phyloP scores from a whole-genome alignment of 2,329 filamentous ascomycete species.

The Curvularia eragrostidis region DNA sequence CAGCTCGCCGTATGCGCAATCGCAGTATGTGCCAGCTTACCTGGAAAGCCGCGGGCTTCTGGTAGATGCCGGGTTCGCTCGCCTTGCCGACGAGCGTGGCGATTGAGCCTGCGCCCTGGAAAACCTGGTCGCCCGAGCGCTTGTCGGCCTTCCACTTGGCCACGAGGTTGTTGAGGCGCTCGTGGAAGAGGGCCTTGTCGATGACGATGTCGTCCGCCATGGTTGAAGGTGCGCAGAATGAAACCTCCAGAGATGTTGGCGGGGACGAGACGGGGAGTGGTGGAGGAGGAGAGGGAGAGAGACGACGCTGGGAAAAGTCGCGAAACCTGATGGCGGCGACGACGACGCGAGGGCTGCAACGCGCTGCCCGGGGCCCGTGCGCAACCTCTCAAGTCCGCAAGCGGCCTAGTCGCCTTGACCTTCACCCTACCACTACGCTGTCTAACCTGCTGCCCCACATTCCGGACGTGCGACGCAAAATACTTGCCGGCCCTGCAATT shows the following conservation, averaged over 20 bases:
- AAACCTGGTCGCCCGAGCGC: slow-evolving; percentile 82
- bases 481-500: not conserved
- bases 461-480: not conserved
- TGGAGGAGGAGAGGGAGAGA: slow-evolving; percentile 22
- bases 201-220: slow-evolving; percentile 84
- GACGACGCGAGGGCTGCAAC: slow-evolving; percentile 30
- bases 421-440: not conserved
- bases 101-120: slow-evolving; percentile 85
- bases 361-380: slow-evolving; percentile 22
- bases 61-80: slow-evolving; percentile 77
- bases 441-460: not conserved
- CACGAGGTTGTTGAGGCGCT: slow-evolving; percentile 85
- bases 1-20: slow-evolving; percentile 24
- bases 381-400: slow-evolving; percentile 14
- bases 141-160: slow-evolving; percentile 97
- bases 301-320: slow-evolving; percentile 34
- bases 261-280: slow-evolving; percentile 7
- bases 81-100: slow-evolving; percentile 94
- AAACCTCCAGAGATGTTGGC: slow-evolving; percentile 28
- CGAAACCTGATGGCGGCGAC: slow-evolving; percentile 22
- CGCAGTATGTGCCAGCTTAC: slow-evolving; percentile 59
- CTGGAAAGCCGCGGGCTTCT: slow-evolving; percentile 97
- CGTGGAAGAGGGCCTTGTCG: slow-evolving; percentile 91
- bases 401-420: not conserved
- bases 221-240: slow-evolving; percentile 36